Conservation (phyloP, 2,329 filamentous ascomycete species). For the Tolypocladium tundrense region DNA sequence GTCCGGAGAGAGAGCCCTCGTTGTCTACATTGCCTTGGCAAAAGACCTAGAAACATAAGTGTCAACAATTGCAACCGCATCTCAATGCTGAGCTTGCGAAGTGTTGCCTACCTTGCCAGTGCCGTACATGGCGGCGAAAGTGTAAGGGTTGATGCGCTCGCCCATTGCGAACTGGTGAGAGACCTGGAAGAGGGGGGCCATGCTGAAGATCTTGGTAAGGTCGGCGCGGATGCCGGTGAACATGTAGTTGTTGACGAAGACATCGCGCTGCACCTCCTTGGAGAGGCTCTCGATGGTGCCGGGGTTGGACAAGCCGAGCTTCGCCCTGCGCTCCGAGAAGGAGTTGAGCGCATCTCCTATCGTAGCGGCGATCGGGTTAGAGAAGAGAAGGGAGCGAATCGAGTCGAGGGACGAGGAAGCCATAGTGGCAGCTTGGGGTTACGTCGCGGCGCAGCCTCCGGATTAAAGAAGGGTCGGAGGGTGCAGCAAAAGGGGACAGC, state of each 20-base stretch:
- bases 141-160: slow-evolving; percentile 86
- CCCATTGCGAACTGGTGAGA: slow-evolving; percentile 96
- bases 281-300: slow-evolving; percentile 84
- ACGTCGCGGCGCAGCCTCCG: slow-evolving; percentile 15
- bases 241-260: slow-evolving; percentile 92
- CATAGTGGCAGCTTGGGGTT: slow-evolving; percentile 30
- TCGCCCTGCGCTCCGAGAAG: slow-evolving; percentile 77
- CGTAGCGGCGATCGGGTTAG: slow-evolving; percentile 61
- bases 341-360: slow-evolving; percentile 69
- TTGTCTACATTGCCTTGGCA: slow-evolving; percentile 94
- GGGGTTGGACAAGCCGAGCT: slow-evolving; percentile 82
- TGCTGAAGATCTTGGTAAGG: slow-evolving; percentile 91
- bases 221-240: slow-evolving; percentile 95
- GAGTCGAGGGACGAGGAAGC: slow-evolving; percentile 39
- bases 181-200: slow-evolving; percentile 89
- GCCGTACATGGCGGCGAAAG: slow-evolving; percentile 87
- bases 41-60: slow-evolving; percentile 55
- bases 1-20: slow-evolving; percentile 74
- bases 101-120: slow-evolving; percentile 63
- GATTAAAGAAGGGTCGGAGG: neutral
- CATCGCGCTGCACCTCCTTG: slow-evolving; percentile 90
- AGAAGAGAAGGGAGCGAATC: slow-evolving; percentile 53
- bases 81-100: neutral
- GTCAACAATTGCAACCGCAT: neutral
- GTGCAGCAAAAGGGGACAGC: neutral